phyloP scores from a whole-genome alignment of 352 stramenopile genomes.

The Globisporangium megalacanthum region DNA sequence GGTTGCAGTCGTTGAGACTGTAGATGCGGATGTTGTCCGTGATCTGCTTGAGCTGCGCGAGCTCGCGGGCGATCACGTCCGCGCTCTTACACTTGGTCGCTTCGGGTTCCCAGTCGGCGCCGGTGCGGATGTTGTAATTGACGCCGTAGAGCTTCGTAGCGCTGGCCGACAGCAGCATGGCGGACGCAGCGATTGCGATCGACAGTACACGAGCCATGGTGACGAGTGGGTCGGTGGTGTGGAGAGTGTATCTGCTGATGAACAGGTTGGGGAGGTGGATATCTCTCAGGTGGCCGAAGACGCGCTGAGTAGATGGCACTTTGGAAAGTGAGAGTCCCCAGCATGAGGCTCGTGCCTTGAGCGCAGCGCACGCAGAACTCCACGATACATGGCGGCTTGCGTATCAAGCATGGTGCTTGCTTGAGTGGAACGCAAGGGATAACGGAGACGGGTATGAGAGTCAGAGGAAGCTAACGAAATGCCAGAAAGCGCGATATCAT shows the following conservation, averaged over 20 bases:
- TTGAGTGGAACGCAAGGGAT: too few species aligned
- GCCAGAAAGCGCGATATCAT: too few species aligned
- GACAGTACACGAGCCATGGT: neutral
- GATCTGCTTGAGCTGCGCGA: constrained; percentile 33
- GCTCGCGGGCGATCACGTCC: constrained; percentile 38
- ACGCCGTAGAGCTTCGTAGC: constrained; percentile 43
- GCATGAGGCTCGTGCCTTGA: neutral
- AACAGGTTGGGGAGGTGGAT: neutral
- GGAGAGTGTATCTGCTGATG: neutral
- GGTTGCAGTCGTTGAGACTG: constrained; percentile 55
- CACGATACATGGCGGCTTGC: too few species aligned
- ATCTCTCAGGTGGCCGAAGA: neutral
- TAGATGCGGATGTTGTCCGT: constrained; percentile 38
- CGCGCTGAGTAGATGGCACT: constrained; percentile 1
- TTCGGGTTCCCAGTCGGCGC: constrained; percentile 41
- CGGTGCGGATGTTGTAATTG: constrained; percentile 72
- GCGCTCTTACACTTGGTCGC: constrained; percentile 50
- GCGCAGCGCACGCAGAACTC: neutral
- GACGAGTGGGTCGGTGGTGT: neutral
- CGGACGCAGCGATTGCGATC: neutral
- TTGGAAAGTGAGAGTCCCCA: neutral
- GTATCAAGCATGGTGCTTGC: too few species aligned
- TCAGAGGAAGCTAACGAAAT: too few species aligned
- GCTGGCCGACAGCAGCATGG: neutral
- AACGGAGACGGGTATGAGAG: too few species aligned